Conservation (phyloP, 257 asterid species). For the Misopates orontium region DNA sequence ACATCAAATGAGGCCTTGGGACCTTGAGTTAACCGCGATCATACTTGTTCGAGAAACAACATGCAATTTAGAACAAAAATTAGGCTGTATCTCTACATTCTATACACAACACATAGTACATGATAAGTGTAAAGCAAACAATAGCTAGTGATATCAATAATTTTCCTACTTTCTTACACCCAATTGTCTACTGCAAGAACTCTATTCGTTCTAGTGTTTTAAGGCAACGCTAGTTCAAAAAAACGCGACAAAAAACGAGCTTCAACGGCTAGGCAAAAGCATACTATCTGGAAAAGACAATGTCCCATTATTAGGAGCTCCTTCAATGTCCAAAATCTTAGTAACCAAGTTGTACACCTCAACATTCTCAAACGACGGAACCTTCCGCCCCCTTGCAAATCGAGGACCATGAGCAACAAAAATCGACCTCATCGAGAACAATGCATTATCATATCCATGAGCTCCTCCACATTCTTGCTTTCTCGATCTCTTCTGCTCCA, state of each 20-base stretch:
- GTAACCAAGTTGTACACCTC: slow-evolving; percentile 76
- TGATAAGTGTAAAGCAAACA: no score
- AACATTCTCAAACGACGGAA: slow-evolving; percentile 76
- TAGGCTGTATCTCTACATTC: no score
- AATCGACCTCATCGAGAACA: slow-evolving; percentile 75
- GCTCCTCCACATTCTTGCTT: slow-evolving; percentile 78
- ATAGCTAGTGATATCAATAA: no score
- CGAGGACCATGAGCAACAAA: slow-evolving; percentile 77
- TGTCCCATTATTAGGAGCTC: slow-evolving; percentile 75
- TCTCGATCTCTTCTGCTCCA: slow-evolving; percentile 48
- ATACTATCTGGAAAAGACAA: slow-evolving; percentile 44
- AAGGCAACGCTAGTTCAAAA: not conserved
- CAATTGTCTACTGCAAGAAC: no score
- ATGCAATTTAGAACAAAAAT: no score
- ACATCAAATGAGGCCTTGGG: no score
- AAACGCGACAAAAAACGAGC: not conserved
- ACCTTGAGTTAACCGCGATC: no score
- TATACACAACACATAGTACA: no score
- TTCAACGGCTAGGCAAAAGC: slow-evolving; percentile 58
- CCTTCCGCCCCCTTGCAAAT: slow-evolving; percentile 58
- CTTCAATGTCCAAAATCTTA: slow-evolving; percentile 44
- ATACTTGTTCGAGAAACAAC: no score
- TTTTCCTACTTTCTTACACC: no score
- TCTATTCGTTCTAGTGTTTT: not conserved
- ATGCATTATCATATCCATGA: slow-evolving; percentile 74